Evolutionary conservation across 2,329 filamentous ascomycete genomes (phyloP), one percentile per base, ranked within the genome.

Genomic region (Mycosphaerelloides madeirae): DNA sequence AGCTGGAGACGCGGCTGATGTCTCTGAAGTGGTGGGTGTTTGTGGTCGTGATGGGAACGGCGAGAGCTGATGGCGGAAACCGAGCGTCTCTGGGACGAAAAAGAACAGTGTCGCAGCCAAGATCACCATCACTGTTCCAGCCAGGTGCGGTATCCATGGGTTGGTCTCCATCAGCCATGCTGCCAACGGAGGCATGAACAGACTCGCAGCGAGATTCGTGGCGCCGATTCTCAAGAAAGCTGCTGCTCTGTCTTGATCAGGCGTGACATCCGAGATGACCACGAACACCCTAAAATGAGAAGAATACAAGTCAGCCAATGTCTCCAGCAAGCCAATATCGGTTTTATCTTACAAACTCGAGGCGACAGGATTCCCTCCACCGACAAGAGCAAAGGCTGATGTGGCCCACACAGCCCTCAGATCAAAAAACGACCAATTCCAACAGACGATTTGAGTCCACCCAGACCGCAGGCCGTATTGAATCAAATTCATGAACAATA

Each of bases 351-450:
- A 25, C 13, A 67, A 25, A 1, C 57, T 58, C 6, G 56, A 48
- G 1, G 59, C 43, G 6, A 61, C 55, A 3, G 58, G 41, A 3
- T 39, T 44, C 1, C 56, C 58, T 31, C 65, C 65, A 12, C 56
- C 55, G 5, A 66, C 35, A 3, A 66, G 14, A 7, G 52, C 57
- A 39, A 61, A 55, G 1, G 61, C 34, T 4, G 63, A 49, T 14
- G 60, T 59, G 2, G 60, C 40, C 63, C 62, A 67, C 11, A 56
- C 46, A 15, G 58, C 41, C n/a, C 57, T 51, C 7, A 68, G 48
- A 16, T 63, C 56, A 31, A 67, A 52, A 2, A 42, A 50, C 25
- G 62, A 59, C 63, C 64, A 66, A 40, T 59, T 64, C 54, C 61
- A 65, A 28, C 56, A 59, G 16, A 68, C 59, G 7, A 62, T 20